These are phyloP conservation scores for Clonostachys rosea DNA, from an alignment of 2,329 filamentous ascomycete species.

Conservation along the genomic window DNA sequence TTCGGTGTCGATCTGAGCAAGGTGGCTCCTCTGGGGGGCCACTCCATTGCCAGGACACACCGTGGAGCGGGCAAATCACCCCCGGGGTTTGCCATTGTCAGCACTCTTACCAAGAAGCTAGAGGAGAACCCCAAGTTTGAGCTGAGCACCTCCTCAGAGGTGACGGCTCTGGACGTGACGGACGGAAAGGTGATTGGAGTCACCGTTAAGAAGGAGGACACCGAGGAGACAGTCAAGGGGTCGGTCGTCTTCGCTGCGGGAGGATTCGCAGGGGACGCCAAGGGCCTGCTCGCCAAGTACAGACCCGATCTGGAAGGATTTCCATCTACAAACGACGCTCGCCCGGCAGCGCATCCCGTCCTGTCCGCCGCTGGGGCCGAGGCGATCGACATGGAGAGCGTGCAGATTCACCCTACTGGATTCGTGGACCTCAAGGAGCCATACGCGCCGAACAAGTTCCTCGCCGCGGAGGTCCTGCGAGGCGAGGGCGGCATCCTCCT, in stretches of 20 bases:
- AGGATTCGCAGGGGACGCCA: conserved; percentile 58
- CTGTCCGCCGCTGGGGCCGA: conserved; percentile 31
- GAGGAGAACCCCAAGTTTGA: background rate
- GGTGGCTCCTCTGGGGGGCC: conserved; percentile 56
- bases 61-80: background rate
- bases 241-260: conserved; percentile 57
- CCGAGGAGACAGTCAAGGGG: conserved; percentile 13
- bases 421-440: conserved; percentile 51
- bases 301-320: conserved; percentile 54
- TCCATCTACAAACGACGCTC: conserved; percentile 59
- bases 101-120: background rate
- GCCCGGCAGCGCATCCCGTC: conserved; percentile 45
- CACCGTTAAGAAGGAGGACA: background rate
- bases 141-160: background rate
- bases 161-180: background rate
- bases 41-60: conserved; percentile 28
- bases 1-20: conserved; percentile 53
- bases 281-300: conserved; percentile 49
- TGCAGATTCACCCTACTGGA: conserved; percentile 62
- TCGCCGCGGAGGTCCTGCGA: conserved; percentile 58
- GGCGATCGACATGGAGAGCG: conserved; percentile 46
- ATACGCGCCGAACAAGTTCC: conserved; percentile 48
- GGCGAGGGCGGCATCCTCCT: conserved; percentile 60
- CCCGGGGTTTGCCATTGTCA: background rate
- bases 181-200: background rate